These are phyloP conservation scores for Trichoderma sp. DNA, from an alignment of 2,329 filamentous ascomycete species.

Conservation along the genomic window DNA sequence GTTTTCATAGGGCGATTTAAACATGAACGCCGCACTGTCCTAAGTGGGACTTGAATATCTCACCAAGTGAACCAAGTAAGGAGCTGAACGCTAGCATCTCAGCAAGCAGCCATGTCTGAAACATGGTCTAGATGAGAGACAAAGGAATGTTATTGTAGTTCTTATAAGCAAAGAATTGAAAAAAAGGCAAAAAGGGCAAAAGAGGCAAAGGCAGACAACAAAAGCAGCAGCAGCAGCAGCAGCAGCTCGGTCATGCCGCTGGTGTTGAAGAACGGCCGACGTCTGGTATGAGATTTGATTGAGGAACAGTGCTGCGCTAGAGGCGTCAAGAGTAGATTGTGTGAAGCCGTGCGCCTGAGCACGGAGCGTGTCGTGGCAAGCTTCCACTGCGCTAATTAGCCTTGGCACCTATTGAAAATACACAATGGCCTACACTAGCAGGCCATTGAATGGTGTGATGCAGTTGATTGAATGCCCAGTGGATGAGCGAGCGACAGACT, in stretches of 20 bases:
- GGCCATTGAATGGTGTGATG: conserved; percentile 17
- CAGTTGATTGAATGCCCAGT: not conserved
- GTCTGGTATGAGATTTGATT: not conserved
- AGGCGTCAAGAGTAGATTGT: conserved; percentile 1
- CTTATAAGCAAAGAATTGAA: not conserved
- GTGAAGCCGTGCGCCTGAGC: not conserved
- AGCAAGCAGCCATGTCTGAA: not conserved
- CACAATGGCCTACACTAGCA: conserved; percentile 9
- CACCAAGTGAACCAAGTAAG: not conserved
- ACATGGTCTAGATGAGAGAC: not conserved
- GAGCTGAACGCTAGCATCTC: not conserved
- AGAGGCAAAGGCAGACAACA: not conserved
- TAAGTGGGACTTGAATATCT: not conserved
- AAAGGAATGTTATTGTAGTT: not conserved
- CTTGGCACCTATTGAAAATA: conserved; percentile 16
- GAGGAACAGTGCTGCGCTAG: conserved; percentile 4
- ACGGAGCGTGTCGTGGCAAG: conserved; percentile 17
- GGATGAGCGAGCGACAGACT: not conserved
- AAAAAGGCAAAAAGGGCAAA: not conserved
- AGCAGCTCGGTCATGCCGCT: not conserved
- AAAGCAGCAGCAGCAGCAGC: not conserved
- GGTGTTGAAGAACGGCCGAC: not conserved
- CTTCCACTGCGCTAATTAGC: conserved; percentile 1
- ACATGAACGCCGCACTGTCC: not conserved
- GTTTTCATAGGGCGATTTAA: not conserved